Base-by-base conservation (phyloP, 768 basidiomycete genomes). In the Leccinum imitatum region DNA sequence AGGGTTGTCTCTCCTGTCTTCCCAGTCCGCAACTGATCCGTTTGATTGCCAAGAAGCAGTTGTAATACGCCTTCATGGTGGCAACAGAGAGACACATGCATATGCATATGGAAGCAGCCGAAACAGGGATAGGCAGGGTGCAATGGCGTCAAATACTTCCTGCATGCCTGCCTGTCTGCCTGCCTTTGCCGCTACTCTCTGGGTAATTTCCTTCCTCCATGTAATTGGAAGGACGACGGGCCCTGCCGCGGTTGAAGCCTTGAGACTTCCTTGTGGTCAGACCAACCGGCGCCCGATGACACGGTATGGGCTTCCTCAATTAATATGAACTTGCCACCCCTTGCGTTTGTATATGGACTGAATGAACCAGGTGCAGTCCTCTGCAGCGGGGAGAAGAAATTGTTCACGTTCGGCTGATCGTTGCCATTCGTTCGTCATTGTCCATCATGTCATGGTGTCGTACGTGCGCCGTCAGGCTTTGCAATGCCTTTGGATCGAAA, bases 241-340 rank as follows among this genome's bases (percentile, higher is more conserved):
- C 53, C 58, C 44, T 47, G 62, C 69, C 50, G 68, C 57, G 67
- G 62, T 71, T 50, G 19, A 46, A 46, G 65, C 69, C 69, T 62
- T 53, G 61, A 71, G 69, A 64, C 60, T 50, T 69, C 68, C 64
- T 69, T 69, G 68, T 53, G 68, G 60, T 59, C 25, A 27, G 52
- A 37, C 52, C 44, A 46, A 39, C 47, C 37, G 39, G 56, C 44
- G 61, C 56, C 61, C 50, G 57, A 59, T 58, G 35, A 30, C 21
- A 19, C 11, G 8, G 27, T 35, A 47, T 41, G 47, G 11, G 47
- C 57, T 57, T 46, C 62, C 52, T 64, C 61, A 48, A 69, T 69
- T 69, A 69, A 69, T 69, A 60, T 46, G 69, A 66, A 54, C 37
- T 44, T 48, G 39, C 41, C 54, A 37, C 59, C 60, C 39, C 54